These are phyloP conservation scores for Naumovozyma dairenensis DNA, from an alignment of 805 yeast species.

Conservation along the genomic window DNA sequence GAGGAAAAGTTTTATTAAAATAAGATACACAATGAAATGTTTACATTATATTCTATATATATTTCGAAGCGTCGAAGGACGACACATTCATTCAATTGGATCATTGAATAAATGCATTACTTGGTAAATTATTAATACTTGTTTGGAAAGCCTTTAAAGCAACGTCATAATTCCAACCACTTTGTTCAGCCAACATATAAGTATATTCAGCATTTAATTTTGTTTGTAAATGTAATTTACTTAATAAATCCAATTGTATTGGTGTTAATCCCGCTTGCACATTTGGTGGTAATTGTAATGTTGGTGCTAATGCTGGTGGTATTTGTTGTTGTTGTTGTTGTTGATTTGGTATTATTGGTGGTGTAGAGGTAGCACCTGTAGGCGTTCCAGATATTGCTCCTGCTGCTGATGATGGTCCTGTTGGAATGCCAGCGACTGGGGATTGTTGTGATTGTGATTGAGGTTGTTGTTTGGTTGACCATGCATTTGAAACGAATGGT, in stretches of 20 bases:
- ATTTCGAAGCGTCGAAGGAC: too few species aligned
- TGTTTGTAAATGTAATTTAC: constrained; percentile 60
- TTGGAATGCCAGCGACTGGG: constrained; percentile 8
- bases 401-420: constrained; percentile 3
- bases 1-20: too few species aligned
- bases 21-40: too few species aligned
- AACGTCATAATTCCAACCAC: constrained; percentile 67
- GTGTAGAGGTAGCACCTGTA: constrained; percentile 3
- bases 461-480: constrained; percentile 30
- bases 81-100: not conserved
- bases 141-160: constrained; percentile 64
- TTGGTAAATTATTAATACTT: constrained; percentile 51
- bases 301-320: constrained; percentile 13
- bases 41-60: too few species aligned
- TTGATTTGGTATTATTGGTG: not conserved
- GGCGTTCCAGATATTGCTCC: constrained; percentile 7
- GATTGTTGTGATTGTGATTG: constrained; percentile 3
- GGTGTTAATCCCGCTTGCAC: constrained; percentile 39
- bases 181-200: constrained; percentile 75
- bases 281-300: constrained; percentile 46
- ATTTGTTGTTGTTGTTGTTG: not conserved
- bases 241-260: constrained; percentile 53
- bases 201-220: constrained; percentile 72
- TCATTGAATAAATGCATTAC: constrained; percentile 39
- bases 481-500: constrained; percentile 48